Conservation (phyloP, 345 rosid species). For the Kernera saxatilis region DNA sequence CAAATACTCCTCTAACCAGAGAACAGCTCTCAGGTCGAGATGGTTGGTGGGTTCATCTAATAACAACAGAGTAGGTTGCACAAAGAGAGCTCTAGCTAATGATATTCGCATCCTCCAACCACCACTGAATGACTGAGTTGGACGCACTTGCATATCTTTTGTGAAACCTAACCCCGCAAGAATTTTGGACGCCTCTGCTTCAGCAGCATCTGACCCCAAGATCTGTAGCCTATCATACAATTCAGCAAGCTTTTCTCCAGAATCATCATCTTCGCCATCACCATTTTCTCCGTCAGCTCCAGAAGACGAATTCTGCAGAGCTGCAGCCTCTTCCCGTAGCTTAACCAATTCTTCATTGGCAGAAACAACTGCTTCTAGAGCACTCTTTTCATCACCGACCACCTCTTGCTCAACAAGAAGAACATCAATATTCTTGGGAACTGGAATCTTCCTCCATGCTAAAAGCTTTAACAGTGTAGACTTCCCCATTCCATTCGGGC, state of each 20-base stretch:
- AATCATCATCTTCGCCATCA: conserved; percentile 40
- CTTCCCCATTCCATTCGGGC: conserved; percentile 96
- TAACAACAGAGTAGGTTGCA: conserved; percentile 84
- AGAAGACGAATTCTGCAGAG: conserved; percentile 44
- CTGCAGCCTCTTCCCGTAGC: conserved; percentile 61
- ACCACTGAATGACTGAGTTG: conserved; percentile 86
- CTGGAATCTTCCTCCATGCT: conserved; percentile 98
- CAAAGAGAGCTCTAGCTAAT: conserved; percentile 88
- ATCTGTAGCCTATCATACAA: conserved; percentile 81
- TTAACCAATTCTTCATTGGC: conserved; percentile 78
- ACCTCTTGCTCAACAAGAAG: conserved; percentile 95
- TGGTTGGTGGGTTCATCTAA: conserved; percentile 98
- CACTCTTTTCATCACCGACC: conserved; percentile 78
- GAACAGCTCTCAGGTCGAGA: conserved; percentile 90
- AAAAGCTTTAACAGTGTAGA: conserved; percentile 89
- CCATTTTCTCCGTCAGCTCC: conserved; percentile 31
- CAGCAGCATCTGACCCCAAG: conserved; percentile 92
- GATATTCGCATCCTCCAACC: conserved; percentile 99
- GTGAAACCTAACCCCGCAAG: conserved; percentile 94
- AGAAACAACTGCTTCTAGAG: conserved; percentile 85
- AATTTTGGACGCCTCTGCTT: conserved; percentile 91
- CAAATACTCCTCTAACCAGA: conserved; percentile 91
- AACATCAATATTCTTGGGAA: conserved; percentile 92
- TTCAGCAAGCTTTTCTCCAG: conserved; percentile 81
- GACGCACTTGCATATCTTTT: conserved; percentile 79